Conservation (phyloP, 2,329 filamentous ascomycete genomes). For the Aspergillus sp. region DNA sequence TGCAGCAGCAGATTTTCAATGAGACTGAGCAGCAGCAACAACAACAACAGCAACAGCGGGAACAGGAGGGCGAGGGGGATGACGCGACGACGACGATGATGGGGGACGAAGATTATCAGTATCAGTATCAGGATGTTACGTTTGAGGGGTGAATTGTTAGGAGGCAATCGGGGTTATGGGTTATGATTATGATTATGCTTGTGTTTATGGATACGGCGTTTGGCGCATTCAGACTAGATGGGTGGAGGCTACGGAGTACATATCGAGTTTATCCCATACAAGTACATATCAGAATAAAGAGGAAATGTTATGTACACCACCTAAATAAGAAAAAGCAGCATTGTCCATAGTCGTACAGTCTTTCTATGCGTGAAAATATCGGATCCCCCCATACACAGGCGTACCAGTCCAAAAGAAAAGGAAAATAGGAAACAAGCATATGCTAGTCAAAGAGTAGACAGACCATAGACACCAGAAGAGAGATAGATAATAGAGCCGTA, state of each 20-base stretch:
- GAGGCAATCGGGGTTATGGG: constrained; percentile 5
- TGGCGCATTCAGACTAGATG: neutral
- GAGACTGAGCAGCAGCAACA: constrained; percentile 36
- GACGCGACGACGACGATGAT: constrained; percentile 9
- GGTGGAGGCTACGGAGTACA: neutral
- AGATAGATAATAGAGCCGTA: neutral
- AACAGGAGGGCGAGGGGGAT: constrained; percentile 12
- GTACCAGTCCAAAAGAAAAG: constrained; percentile 4
- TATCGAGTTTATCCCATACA: constrained; percentile 13
- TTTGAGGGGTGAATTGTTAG: constrained; percentile 9
- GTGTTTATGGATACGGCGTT: neutral
- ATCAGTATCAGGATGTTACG: constrained; percentile 14
- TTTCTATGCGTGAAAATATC: constrained; percentile 6
- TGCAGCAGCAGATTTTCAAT: constrained; percentile 91
- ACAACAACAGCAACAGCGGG: constrained; percentile 13
- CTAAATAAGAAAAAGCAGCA: constrained; percentile 6
- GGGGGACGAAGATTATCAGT: constrained; percentile 2
- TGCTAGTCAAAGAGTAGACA: constrained; percentile 1
- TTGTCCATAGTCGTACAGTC: constrained; percentile 11
- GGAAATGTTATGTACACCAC: constrained; percentile 15
- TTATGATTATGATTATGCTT: constrained; percentile 2
- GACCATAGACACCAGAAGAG: neutral
- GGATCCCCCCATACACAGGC: neutral
- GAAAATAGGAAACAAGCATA: constrained; percentile 12
- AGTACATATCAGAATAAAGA: constrained; percentile 20